These are phyloP conservation scores for Volvox africanus DNA, from an alignment of 139 green algal species.

Conservation along the genomic window DNA sequence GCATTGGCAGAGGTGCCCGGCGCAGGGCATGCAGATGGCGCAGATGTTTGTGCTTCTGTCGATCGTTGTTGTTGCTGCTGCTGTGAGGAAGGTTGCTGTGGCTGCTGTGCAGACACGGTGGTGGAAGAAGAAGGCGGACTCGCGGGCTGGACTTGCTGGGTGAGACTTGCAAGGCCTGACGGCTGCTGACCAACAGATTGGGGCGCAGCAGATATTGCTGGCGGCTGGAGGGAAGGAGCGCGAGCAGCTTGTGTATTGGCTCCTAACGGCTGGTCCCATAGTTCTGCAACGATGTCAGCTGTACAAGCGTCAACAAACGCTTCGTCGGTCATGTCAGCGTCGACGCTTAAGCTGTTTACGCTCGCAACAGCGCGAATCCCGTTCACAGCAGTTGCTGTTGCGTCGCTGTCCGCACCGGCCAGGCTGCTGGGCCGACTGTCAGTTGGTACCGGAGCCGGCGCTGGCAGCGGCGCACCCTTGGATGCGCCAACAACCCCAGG, in stretches of 20 bases:
- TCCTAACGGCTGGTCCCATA: neutral
- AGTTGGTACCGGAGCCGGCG: neutral
- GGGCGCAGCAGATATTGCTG: neutral
- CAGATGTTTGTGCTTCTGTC: neutral
- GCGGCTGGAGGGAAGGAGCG: neutral
- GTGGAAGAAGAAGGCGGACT: too few species aligned
- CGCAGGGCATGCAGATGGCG: neutral
- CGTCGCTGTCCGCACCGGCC: neutral
- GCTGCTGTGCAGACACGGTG: neutral
- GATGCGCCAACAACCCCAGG: neutral
- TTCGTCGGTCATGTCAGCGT: neutral
- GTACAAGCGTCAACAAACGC: neutral
- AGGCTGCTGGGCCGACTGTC: neutral
- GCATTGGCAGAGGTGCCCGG: neutral
- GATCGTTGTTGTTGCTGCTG: neutral
- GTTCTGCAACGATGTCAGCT: neutral
- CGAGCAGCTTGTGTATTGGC: neutral
- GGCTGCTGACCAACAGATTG: too few species aligned
- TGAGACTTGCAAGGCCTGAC: too few species aligned
- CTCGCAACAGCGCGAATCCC: neutral
- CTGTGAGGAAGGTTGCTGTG: neutral
- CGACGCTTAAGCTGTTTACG: conserved; percentile 28
- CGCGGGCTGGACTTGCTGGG: too few species aligned
- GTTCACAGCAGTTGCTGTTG: neutral
- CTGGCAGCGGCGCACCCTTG: neutral